Conservation (phyloP, 768 basidiomycete species). For the Xerocomus spinulosus region DNA sequence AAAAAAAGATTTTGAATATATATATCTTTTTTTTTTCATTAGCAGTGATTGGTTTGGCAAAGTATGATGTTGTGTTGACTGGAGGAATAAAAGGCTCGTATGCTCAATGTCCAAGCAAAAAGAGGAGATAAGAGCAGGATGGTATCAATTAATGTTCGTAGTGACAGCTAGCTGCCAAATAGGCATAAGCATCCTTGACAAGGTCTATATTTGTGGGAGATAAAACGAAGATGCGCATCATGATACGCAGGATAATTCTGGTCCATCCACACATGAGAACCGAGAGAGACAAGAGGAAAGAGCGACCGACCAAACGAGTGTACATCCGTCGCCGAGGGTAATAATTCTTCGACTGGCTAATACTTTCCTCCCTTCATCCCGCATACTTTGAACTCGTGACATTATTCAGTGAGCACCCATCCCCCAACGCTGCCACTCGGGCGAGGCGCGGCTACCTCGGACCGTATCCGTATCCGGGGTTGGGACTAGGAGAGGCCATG, state of each 20-base stretch:
- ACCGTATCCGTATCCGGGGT: conserved; percentile 41
- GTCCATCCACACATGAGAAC: conserved; percentile 8
- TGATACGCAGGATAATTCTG: conserved; percentile 10
- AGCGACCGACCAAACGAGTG: conserved; percentile 25
- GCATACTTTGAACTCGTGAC: conserved; percentile 9
- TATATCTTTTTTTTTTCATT: conserved; percentile 21
- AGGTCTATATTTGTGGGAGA: conserved; percentile 21
- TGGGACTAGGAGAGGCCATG: conserved; percentile 45
- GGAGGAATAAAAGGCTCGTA: conserved; percentile 23
- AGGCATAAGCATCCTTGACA: conserved; percentile 13
- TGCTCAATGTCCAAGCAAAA: conserved; percentile 19
- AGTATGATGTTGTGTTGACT: conserved; percentile 19
- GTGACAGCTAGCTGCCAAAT: conserved; percentile 17
- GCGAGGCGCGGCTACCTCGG: conserved; percentile 20
- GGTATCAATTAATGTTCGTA: conserved; percentile 1
- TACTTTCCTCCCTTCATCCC: conserved; percentile 10
- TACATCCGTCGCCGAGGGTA: conserved; percentile 19
- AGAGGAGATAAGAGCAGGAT: conserved; percentile 8
- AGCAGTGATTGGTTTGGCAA: conserved; percentile 14
- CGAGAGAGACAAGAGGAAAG: conserved; percentile 1
- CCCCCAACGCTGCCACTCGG: neutral
- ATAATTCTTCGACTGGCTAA: conserved; percentile 14
- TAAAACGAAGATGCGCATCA: conserved; percentile 18
- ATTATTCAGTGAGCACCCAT: conserved; percentile 3
- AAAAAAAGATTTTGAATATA: conserved; percentile 3